phyloP scores from a whole-genome alignment of 2,329 filamentous ascomycete genomes.

The Botrytis medusae region DNA sequence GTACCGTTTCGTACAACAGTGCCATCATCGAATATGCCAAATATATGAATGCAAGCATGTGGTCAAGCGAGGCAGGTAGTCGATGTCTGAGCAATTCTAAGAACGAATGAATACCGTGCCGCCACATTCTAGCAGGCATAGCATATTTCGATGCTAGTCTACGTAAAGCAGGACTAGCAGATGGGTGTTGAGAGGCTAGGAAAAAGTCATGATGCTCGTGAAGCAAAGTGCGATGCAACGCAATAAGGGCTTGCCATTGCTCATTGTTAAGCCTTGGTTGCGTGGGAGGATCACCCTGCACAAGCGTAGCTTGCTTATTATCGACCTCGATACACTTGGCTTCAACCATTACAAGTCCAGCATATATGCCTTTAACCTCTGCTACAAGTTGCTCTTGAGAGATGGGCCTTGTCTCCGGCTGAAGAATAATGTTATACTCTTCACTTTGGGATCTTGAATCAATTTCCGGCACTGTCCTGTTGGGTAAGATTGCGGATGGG shows the following conservation, averaged over 20 bases:
- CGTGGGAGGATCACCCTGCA: constrained; percentile 47
- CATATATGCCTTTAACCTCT: constrained; percentile 60
- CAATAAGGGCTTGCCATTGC: constrained; percentile 83
- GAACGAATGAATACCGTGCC: constrained; percentile 84
- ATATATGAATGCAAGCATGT: constrained; percentile 91
- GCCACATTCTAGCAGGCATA: constrained; percentile 94
- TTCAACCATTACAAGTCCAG: constrained; percentile 80
- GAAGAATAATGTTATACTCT: constrained; percentile 49
- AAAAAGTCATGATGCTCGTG: constrained; percentile 88
- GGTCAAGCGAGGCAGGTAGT: constrained; percentile 74
- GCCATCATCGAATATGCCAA: constrained; percentile 89
- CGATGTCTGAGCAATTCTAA: constrained; percentile 73
- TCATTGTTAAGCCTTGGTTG: constrained; percentile 56
- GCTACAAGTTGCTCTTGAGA: constrained; percentile 37
- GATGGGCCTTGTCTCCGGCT: constrained; percentile 49
- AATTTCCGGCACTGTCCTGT: not conserved
- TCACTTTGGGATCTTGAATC: constrained; percentile 55
- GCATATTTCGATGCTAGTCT: constrained; percentile 76
- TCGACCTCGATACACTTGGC: constrained; percentile 86
- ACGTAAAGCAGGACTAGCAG: constrained; percentile 65
- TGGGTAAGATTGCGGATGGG: constrained; percentile 7
- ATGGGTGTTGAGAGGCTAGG: constrained; percentile 81
- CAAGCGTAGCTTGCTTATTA: constrained; percentile 55
- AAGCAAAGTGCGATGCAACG: constrained; percentile 75
- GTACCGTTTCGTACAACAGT: constrained; percentile 80